Conservation (phyloP, 129 eudicot species). For the Kitagawia praeruptora region DNA sequence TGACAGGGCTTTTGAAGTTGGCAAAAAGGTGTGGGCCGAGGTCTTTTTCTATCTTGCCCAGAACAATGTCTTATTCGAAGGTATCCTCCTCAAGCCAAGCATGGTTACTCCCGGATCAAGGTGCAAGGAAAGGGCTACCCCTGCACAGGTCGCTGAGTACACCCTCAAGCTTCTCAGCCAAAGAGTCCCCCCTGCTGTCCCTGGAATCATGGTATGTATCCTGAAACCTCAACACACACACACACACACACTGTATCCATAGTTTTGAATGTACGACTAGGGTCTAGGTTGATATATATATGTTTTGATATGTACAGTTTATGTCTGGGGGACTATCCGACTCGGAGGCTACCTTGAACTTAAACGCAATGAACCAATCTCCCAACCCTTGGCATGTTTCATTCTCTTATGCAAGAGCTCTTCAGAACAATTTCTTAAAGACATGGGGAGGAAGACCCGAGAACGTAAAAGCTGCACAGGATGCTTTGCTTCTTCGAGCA, state of each 20-base stretch:
- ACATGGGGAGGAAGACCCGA: constrained; percentile 45
- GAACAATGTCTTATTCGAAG: constrained; percentile 62
- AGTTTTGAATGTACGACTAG: background rate
- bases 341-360: constrained; percentile 38
- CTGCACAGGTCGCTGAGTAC: constrained; percentile 52
- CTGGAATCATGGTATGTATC: constrained; percentile 74
- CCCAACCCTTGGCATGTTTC: constrained; percentile 51
- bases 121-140: constrained; percentile 69
- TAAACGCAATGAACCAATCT: constrained; percentile 44
- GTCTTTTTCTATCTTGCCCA: constrained; percentile 69
- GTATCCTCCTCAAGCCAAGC: constrained; percentile 77
- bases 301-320: constrained; percentile 17
- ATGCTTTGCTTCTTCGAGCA: constrained; percentile 28
- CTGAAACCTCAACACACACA: background rate
- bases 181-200: constrained; percentile 81
- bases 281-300: background rate
- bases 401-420: constrained; percentile 45
- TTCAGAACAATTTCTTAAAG: constrained; percentile 44
- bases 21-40: constrained; percentile 70
- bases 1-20: constrained; percentile 57
- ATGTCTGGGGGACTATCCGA: constrained; percentile 48
- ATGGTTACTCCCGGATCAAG: constrained; percentile 86
- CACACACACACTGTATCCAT: too few relatives aligned
- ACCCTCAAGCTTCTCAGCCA: constrained; percentile 60
- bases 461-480: constrained; percentile 40